Evolutionary conservation across 2,329 filamentous ascomycete genomes (phyloP).

Genomic region (Paradendryphiella salina): DNA sequence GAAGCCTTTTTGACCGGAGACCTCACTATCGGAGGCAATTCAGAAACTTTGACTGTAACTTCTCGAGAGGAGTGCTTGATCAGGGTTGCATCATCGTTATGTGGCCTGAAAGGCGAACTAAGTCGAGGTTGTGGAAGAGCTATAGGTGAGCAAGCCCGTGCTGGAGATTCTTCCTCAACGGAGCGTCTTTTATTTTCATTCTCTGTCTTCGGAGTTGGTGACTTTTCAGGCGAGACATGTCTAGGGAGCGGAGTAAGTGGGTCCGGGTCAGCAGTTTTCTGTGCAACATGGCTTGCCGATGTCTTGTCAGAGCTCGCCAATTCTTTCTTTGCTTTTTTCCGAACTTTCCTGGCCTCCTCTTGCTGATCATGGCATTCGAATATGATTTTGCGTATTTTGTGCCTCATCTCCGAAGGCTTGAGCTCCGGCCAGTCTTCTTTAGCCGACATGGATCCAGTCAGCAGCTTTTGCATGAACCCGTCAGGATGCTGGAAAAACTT

Average conservation of each 20-base stretch:
- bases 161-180: not conserved
- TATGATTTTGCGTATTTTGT: conserved; percentile 67
- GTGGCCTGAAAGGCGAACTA: conserved; percentile 15
- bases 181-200: not conserved
- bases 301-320: not conserved
- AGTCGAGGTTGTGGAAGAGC: conserved; percentile 7
- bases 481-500: conserved; percentile 78
- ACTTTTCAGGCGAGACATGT: not conserved
- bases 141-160: not conserved
- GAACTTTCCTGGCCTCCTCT: conserved; percentile 12
- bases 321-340: conserved; percentile 21
- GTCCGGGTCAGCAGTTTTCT: not conserved
- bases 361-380: conserved; percentile 62
- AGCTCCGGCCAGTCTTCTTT: conserved; percentile 59
- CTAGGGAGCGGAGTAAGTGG: not conserved
- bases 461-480: conserved; percentile 66
- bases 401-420: conserved; percentile 62
- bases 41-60: not conserved
- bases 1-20: not conserved
- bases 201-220: not conserved
- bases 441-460: conserved; percentile 66
- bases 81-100: not conserved
- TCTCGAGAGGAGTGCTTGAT: not conserved
- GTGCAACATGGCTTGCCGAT: not conserved
- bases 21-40: not conserved